Percentiles rank a stretch among this genome's conserved stretches.
Conservation (phyloP, 129 eudicot genomes). For the Arctium lappa region DNA sequence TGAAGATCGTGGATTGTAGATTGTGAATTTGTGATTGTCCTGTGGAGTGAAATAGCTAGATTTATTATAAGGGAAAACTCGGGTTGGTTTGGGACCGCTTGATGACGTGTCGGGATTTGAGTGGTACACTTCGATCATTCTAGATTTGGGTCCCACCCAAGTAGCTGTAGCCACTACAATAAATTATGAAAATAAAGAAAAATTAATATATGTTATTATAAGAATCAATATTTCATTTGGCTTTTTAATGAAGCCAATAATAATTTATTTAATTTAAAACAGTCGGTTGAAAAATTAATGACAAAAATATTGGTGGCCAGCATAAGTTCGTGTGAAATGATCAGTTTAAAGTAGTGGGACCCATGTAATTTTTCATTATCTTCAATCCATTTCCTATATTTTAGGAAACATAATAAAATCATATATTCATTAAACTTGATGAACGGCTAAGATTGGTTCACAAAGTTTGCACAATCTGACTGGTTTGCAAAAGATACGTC, state of each 20-base stretch:
- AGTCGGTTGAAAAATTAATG: not conserved
- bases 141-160: not conserved
- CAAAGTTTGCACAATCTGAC: too few relatives aligned
- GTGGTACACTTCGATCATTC: not conserved
- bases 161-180: not conserved
- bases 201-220: not conserved
- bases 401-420: too few relatives aligned
- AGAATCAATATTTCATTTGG: not conserved
- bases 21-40: not conserved
- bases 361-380: too few relatives aligned
- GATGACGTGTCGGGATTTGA: not conserved
- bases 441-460: too few relatives aligned
- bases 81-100: not conserved
- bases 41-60: not conserved
- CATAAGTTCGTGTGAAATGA: not conserved
- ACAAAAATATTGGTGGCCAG: not conserved
- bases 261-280: too few relatives aligned
- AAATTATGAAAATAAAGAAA: not conserved
- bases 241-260: not conserved
- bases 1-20: not conserved
- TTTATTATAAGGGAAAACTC: not conserved
- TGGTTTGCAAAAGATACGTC: too few relatives aligned
- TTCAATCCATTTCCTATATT: too few relatives aligned
- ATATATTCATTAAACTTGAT: too few relatives aligned
- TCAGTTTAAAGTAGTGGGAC: too few relatives aligned